Percentiles rank a stretch among this genome's conserved stretches.
phyloP scores from a whole-genome alignment of 1,139 yeast genomes.

The Kodamaea alishanica region DNA sequence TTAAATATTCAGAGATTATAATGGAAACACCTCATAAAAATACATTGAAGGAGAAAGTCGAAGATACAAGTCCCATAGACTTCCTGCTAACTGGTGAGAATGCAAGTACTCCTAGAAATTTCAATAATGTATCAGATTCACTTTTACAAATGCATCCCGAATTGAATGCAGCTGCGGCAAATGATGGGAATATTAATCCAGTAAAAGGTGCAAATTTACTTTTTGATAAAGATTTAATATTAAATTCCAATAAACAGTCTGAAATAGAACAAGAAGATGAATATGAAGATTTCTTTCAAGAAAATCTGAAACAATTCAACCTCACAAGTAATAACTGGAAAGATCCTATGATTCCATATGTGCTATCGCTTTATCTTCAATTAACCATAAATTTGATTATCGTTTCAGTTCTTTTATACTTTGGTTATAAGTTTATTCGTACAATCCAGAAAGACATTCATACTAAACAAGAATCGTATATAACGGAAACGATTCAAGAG shows the following conservation, averaged over 20 bases:
- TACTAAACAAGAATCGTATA: conserved; percentile 60
- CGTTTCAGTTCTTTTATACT: conserved; percentile 50
- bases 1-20: too few species aligned
- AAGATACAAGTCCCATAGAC: too few species aligned
- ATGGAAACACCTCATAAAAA: too few species aligned
- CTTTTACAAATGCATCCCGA: conserved; percentile 32
- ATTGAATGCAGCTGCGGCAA: conserved; percentile 25
- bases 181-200: conserved; percentile 32
- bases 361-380: conserved; percentile 70
- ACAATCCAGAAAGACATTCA: conserved; percentile 71
- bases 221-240: conserved; percentile 33
- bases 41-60: too few species aligned
- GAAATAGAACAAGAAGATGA: conserved; percentile 2
- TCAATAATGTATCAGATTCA: conserved; percentile 11
- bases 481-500: conserved; percentile 59
- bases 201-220: conserved; percentile 41
- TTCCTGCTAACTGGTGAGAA: conserved; percentile 3
- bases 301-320: neutral
- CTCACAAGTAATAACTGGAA: conserved; percentile 7
- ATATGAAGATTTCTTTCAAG: neutral
- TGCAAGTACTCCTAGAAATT: conserved; percentile 7
- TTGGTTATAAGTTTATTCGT: conserved; percentile 51
- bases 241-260: conserved; percentile 17
- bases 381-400: conserved; percentile 61
- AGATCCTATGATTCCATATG: conserved; percentile 63